phyloP scores from a whole-genome alignment of 2,329 filamentous ascomycete genomes.

The Emmonsia crescens region DNA sequence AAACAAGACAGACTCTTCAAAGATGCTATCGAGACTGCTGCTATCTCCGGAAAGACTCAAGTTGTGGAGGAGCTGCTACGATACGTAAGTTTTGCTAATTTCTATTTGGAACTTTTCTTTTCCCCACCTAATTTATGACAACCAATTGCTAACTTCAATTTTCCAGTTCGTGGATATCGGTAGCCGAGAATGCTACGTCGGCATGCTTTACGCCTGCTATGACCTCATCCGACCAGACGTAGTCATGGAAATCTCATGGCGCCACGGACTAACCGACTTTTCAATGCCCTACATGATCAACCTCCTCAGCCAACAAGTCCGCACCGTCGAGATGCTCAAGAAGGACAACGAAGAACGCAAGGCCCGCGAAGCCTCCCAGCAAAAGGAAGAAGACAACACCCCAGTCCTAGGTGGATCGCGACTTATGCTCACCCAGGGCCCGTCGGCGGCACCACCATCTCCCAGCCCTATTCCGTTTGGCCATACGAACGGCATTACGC shows the following conservation, averaged over 20 bases:
- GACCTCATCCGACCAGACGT: slow-evolving; percentile 89
- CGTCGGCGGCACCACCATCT: slow-evolving; percentile 40
- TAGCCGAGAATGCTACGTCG: slow-evolving; percentile 98
- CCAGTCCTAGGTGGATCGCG: slow-evolving; percentile 83
- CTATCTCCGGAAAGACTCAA: slow-evolving; percentile 78
- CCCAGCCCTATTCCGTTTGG: slow-evolving; percentile 54
- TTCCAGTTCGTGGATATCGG: slow-evolving; percentile 93
- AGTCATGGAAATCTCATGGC: slow-evolving; percentile 95
- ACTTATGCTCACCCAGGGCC: slow-evolving; percentile 92
- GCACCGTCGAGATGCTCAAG: slow-evolving; percentile 73
- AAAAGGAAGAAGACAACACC: slow-evolving; percentile 85
- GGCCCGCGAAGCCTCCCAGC: slow-evolving; percentile 55
- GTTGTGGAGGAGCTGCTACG: slow-evolving; percentile 91
- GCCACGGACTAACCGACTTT: slow-evolving; percentile 85
- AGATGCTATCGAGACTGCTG: slow-evolving; percentile 95
- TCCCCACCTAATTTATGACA: background rate
- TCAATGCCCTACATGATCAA: slow-evolving; percentile 99
- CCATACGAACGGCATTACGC: slow-evolving; percentile 78
- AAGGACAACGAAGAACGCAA: slow-evolving; percentile 96
- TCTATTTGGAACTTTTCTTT: background rate
- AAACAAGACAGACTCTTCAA: slow-evolving; percentile 99
- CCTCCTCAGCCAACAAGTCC: slow-evolving; percentile 81
- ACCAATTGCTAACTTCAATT: slow-evolving; percentile 23
- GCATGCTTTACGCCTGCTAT: slow-evolving; percentile 98
- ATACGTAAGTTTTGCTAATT: slow-evolving; percentile 64